phyloP scores from a whole-genome alignment of 495 filamentous ascomycete genomes.

The Tuber calosporum region DNA sequence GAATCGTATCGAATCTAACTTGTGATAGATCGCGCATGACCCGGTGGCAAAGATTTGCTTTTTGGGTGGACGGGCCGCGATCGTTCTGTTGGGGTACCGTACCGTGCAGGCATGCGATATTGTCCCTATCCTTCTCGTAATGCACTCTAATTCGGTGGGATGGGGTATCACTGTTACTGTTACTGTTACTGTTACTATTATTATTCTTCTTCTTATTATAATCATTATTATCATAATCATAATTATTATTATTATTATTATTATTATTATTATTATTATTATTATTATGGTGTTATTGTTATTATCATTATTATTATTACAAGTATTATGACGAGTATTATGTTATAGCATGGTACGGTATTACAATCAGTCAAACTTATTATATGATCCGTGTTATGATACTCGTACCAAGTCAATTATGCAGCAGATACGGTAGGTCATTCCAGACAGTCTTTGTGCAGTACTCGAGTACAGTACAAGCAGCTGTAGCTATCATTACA shows the following conservation, averaged over 20 bases:
- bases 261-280: too few species aligned
- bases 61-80: neutral
- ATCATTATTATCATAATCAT: too few species aligned
- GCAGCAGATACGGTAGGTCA: neutral
- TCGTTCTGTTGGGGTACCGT: neutral
- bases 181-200: too few species aligned
- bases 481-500: neutral
- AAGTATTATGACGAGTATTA: neutral
- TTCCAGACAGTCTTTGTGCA: neutral
- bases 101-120: neutral
- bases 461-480: too few species aligned
- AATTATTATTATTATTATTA: too few species aligned
- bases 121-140: neutral
- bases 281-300: too few species aligned
- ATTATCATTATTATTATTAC: neutral
- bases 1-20: constrained; percentile 2
- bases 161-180: neutral
- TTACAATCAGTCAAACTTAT: neutral
- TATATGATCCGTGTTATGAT: neutral
- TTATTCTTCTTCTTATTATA: too few species aligned
- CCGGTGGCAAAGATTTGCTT: neutral
- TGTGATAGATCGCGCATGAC: neutral
- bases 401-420: neutral
- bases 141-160: neutral
- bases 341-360: neutral